phyloP scores from a whole-genome alignment of 1,284 basidiomycete genomes.

The Leccinum laetum region DNA sequence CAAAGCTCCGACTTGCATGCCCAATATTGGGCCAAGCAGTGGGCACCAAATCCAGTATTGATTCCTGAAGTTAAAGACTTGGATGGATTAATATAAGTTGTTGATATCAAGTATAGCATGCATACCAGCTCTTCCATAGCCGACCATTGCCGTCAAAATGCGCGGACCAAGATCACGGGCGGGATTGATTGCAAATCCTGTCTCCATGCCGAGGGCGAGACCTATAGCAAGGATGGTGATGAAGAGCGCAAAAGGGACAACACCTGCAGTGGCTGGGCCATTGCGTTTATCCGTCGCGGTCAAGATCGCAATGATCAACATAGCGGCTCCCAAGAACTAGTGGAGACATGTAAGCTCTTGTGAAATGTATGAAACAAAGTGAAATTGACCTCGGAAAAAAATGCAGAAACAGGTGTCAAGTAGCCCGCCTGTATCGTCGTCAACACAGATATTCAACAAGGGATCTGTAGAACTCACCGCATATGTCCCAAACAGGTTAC shows the following conservation, averaged over 20 bases:
- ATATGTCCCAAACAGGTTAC: conserved; percentile 70
- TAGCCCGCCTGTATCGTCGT: conserved; percentile 46
- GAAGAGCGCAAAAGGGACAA: conserved; percentile 57
- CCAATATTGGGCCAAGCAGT: conserved; percentile 56
- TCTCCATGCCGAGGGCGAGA: conserved; percentile 56
- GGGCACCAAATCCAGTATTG: conserved; percentile 83
- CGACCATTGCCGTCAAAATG: conserved; percentile 57
- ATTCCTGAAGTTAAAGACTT: conserved; percentile 48
- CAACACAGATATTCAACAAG: conserved; percentile 10
- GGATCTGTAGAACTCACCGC: conserved; percentile 44
- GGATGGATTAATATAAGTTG: not conserved
- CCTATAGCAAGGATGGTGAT: conserved; percentile 56
- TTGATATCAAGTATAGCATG: not conserved
- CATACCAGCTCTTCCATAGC: conserved; percentile 52
- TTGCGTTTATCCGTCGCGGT: conserved; percentile 48
- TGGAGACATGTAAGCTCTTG: conserved; percentile 1
- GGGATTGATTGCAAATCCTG: conserved; percentile 63
- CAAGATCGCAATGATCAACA: conserved; percentile 52
- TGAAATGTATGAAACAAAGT: conserved; percentile 9
- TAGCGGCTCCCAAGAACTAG: conserved; percentile 57
- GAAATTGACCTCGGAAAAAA: conserved; percentile 54
- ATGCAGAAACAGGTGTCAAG: conserved; percentile 56
- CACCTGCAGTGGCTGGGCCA: conserved; percentile 45
- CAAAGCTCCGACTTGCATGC: conserved; percentile 51
- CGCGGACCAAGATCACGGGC: conserved; percentile 67